Percentiles rank a stretch among this genome's conserved stretches.
Conservation (phyloP, 164 flowering plant genomes). For the Kalanchoe fedtschenkoi region DNA sequence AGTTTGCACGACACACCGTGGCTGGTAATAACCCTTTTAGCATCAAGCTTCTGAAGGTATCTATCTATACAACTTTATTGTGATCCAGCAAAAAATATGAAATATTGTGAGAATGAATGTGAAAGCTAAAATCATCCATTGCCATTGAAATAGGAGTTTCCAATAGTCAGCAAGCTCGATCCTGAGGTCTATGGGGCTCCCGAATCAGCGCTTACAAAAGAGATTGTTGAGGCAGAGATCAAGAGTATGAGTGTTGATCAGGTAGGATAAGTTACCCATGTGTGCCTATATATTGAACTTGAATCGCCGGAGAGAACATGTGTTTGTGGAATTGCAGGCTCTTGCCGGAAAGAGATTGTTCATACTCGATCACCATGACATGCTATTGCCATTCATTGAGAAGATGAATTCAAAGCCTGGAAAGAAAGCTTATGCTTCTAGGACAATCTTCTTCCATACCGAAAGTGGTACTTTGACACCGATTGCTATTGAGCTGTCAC, state of each 20-base stretch:
- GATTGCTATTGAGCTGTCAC: slow-evolving; percentile 81
- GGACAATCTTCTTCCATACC: slow-evolving; percentile 57
- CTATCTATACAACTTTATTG: too few relatives aligned
- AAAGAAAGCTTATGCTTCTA: slow-evolving; percentile 77
- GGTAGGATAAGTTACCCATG: slow-evolving; percentile 38
- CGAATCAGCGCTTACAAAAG: slow-evolving; percentile 69
- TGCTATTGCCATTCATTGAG: slow-evolving; percentile 66
- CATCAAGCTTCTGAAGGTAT: slow-evolving; percentile 71
- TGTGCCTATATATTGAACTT: too few relatives aligned
- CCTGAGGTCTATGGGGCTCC: slow-evolving; percentile 72
- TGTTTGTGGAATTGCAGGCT: slow-evolving; percentile 35
- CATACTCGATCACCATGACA: slow-evolving; percentile 76
- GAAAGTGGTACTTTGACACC: slow-evolving; percentile 39
- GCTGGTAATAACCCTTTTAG: slow-evolving; percentile 90
- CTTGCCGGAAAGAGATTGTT: slow-evolving; percentile 52
- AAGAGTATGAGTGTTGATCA: slow-evolving; percentile 65
- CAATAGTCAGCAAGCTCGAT: slow-evolving; percentile 74
- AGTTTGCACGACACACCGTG: slow-evolving; percentile 75
- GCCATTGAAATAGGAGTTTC: slow-evolving; percentile 70
- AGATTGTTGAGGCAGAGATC: slow-evolving; percentile 53
- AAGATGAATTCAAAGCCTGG: slow-evolving; percentile 65
- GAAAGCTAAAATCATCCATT: too few relatives aligned
- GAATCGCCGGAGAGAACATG: too few relatives aligned
- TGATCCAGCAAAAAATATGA: too few relatives aligned
- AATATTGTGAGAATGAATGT: too few relatives aligned